Conservation (phyloP, 2,329 filamentous ascomycete genomes). For the Colletotrichum cordylinicola region DNA sequence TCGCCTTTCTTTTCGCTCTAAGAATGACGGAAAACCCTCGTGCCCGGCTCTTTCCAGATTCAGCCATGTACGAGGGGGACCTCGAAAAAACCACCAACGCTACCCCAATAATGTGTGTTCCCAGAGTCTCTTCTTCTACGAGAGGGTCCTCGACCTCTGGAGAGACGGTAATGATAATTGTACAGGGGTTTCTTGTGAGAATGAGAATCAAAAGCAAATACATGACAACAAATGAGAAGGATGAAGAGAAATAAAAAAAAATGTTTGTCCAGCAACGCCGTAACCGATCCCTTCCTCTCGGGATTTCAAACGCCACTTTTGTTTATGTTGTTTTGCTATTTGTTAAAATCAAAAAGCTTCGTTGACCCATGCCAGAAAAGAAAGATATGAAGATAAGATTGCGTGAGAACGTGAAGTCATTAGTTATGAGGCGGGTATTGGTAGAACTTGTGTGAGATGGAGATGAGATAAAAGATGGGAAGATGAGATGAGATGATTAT, state of each 20-base stretch:
- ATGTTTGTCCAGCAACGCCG: slow-evolving; percentile 9
- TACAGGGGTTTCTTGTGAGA: slow-evolving; percentile 34
- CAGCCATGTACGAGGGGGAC: neutral
- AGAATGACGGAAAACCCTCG: neutral
- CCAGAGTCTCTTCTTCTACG: neutral
- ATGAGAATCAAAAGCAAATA: neutral
- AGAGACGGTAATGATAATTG: slow-evolving; percentile 32
- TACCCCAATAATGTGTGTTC: neutral
- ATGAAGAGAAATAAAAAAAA: neutral
- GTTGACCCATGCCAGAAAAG: neutral
- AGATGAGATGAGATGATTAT: neutral
- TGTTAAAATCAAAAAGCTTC: neutral
- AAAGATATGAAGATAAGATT: neutral
- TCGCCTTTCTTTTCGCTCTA: neutral
- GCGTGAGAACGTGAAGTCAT: slow-evolving; percentile 26
- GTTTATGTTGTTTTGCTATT: slow-evolving; percentile 20
- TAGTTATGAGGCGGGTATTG: slow-evolving; percentile 22
- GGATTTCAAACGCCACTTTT: neutral
- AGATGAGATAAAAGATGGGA: neutral
- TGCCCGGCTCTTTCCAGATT: neutral
- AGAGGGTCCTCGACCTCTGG: slow-evolving; percentile 12
- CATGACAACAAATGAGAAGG: neutral
- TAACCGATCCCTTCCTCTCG: neutral
- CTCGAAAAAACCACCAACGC: neutral
- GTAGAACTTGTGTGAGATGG: neutral